Base-by-base conservation (phyloP, 2,329 filamentous ascomycete species). In the Epichloe hybrida region DNA sequence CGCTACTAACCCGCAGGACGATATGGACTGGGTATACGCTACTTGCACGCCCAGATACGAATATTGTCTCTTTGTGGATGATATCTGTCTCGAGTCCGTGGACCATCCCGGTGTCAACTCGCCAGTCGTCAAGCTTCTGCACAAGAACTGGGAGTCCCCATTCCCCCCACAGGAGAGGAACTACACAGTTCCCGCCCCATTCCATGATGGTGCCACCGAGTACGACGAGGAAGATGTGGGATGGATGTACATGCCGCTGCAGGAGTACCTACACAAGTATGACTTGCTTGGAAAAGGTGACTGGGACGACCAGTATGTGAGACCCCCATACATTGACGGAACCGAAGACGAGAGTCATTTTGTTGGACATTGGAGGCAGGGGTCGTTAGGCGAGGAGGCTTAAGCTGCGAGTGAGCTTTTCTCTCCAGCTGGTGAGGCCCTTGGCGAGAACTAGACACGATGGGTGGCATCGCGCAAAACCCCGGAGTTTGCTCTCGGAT, bases 51-150 rank as follows among this genome's bases (percentile, higher is more conserved):
- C 47, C 47, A 42, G 47, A 49, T 49, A 49, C 27, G 27, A 36
- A 41, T 42, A 49, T n/a, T 49, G 47, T 42, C 38, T 49, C 21
- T 49, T 42, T 39, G 47, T 20, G 27, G 47, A 49, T 35, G 31
- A 49, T 40, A 6, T 49, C 6, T 42, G 47, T 35, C 46, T 48
- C 23, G 46, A 48, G n/a, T 48, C 37, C 23, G 6, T 48, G 13
- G 23, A 35, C 5, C n/a, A 48, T 40, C 37, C 46, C 27, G 46
- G 37, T 20, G 9, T 34, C 4, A 21, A 48, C 37, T 40, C 23
- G 9, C 46, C 46, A 31, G 46, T 48, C 17, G 46, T 48, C 2
- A 48, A 48, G 46, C 21, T 48, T 17, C 37, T 48, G 21, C n/a
- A 11, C 37, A 41, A 41, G 37, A 39, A 31, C 9, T 48, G 46